These are phyloP conservation scores for Colletotrichum caudatum DNA, from an alignment of 2,329 filamentous ascomycete species.

Conservation along the genomic window DNA sequence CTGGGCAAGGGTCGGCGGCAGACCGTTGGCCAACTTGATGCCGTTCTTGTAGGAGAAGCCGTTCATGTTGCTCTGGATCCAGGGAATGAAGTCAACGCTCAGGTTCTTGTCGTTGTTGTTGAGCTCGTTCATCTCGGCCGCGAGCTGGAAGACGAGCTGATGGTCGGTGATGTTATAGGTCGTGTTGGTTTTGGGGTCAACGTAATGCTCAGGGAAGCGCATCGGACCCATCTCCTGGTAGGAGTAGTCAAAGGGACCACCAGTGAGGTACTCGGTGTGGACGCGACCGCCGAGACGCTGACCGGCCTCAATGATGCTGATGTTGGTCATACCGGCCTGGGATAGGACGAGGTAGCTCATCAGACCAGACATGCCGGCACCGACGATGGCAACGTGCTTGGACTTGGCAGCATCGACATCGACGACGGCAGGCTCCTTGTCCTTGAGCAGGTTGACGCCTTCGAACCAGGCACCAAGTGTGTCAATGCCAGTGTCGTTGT, in stretches of 20 bases:
- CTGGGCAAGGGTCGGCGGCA: constrained; percentile 65
- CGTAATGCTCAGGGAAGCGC: constrained; percentile 69
- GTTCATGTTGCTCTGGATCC: constrained; percentile 69
- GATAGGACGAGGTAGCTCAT: constrained; percentile 67
- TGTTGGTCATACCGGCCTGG: constrained; percentile 67
- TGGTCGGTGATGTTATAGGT: constrained; percentile 72
- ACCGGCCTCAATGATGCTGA: constrained; percentile 72
- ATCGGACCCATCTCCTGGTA: constrained; percentile 78
- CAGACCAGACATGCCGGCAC: constrained; percentile 74
- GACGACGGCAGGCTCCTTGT: constrained; percentile 64
- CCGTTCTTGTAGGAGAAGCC: constrained; percentile 63
- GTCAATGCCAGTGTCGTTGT: constrained; percentile 62
- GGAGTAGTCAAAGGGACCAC: constrained; percentile 70
- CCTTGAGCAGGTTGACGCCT: constrained; percentile 68
- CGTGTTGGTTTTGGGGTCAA: constrained; percentile 64
- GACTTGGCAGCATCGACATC: constrained; percentile 67
- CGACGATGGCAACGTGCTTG: constrained; percentile 72
- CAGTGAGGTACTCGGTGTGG: constrained; percentile 71
- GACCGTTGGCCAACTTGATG: constrained; percentile 61
- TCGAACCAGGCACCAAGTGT: constrained; percentile 73
- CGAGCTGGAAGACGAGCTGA: constrained; percentile 73
- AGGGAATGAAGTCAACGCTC: constrained; percentile 71
- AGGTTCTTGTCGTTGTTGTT: constrained; percentile 64
- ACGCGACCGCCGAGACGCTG: constrained; percentile 73
- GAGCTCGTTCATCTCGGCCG: constrained; percentile 68